Percentiles rank a stretch among this genome's conserved stretches.
phyloP scores from a whole-genome alignment of 495 filamentous ascomycete genomes.

The Neurospora africana region DNA sequence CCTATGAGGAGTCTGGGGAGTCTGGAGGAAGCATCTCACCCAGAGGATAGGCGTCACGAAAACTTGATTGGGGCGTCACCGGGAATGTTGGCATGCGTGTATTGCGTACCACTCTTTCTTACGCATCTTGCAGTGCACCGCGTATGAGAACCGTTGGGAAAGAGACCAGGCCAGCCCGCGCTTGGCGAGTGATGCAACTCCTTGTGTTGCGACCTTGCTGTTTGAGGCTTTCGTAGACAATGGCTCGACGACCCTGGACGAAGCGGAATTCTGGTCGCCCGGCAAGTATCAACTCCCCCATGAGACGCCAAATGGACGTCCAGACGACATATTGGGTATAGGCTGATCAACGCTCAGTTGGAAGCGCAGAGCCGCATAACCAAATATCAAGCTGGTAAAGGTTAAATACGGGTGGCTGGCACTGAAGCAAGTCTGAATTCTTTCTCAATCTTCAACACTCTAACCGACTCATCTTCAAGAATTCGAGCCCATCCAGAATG shows the following conservation, averaged over 20 bases:
- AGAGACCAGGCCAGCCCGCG: neutral
- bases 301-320: neutral
- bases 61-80: neutral
- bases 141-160: neutral
- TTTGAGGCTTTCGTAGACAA: neutral
- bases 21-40: neutral
- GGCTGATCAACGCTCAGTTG: neutral
- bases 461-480: neutral
- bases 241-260: neutral
- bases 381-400: neutral
- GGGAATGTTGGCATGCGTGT: neutral
- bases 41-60: neutral
- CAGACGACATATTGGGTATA: neutral
- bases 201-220: neutral
- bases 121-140: neutral
- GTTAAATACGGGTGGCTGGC: neutral
- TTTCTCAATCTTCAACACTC: neutral
- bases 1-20: neutral
- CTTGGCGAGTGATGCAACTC: neutral
- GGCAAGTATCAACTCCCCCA: neutral
- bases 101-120: neutral
- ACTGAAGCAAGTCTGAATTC: neutral
- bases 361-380: neutral
- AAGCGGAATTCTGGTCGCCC: neutral
- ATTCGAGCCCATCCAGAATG: neutral